Evolutionary conservation across 225 moss, liverwort and hornwort species (phyloP).

Genomic region (Polytrichum commune): DNA sequence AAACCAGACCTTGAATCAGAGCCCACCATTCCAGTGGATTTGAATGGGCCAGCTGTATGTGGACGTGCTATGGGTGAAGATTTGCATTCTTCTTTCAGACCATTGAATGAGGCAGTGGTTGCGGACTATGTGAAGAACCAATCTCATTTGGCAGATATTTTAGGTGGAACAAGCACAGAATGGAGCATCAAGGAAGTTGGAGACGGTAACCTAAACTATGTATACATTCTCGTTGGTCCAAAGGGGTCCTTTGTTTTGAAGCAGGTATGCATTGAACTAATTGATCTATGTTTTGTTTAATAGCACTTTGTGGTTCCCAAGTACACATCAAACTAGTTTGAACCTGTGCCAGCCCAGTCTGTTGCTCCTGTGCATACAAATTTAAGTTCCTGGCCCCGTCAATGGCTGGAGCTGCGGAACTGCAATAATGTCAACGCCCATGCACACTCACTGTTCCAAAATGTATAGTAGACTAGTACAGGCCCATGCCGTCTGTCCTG

Average conservation of each 20-base stretch:
- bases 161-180: constrained; percentile 59
- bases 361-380: too few species aligned
- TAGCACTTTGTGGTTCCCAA: too few species aligned
- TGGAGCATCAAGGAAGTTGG: constrained; percentile 91
- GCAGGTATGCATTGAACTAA: constrained; percentile 30
- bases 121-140: constrained; percentile 52
- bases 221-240: constrained; percentile 76
- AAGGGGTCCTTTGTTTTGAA: constrained; percentile 78
- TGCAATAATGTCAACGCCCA: too few species aligned
- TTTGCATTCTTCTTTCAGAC: constrained; percentile 33
- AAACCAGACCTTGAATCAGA: constrained; percentile 4
- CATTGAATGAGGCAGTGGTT: constrained; percentile 62
- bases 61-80: constrained; percentile 10
- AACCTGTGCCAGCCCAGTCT: too few species aligned
- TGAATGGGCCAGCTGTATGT: constrained; percentile 5
- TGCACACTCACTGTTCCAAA: too few species aligned
- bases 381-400: too few species aligned
- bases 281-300: too few species aligned
- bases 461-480: too few species aligned
- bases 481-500: too few species aligned
- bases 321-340: too few species aligned
- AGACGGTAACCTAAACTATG: constrained; percentile 89
- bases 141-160: constrained; percentile 43
- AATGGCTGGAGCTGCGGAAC: too few species aligned
- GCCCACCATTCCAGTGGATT: constrained; percentile 1